Evolutionary conservation across 192 early-diverging fungal species (phyloP).

Genomic region (Coemansia sp.): DNA sequence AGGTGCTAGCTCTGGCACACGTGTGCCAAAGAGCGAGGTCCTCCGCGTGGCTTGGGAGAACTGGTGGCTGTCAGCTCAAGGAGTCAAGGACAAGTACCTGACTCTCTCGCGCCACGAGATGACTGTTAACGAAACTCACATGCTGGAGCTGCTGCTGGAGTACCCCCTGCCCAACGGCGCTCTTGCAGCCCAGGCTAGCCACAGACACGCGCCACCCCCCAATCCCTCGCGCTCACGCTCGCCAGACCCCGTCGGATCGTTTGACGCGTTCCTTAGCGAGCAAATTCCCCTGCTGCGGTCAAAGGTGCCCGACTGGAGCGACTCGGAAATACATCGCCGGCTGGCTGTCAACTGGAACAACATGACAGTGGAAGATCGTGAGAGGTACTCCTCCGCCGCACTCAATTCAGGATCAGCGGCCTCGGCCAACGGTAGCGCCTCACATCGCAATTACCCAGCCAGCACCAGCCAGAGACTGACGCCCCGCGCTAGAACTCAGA

Average conservation of each 20-base stretch:
- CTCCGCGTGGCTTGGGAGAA: slow-evolving; percentile 43
- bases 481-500: slow-evolving; percentile 18
- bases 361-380: slow-evolving; percentile 34
- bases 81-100: slow-evolving; percentile 47
- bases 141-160: slow-evolving; percentile 48
- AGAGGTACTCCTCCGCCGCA: slow-evolving; percentile 21
- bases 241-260: slow-evolving; percentile 27
- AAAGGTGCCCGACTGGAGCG: slow-evolving; percentile 53
- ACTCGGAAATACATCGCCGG: slow-evolving; percentile 41
- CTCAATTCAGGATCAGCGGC: neutral
- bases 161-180: slow-evolving; percentile 45
- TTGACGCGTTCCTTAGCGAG: slow-evolving; percentile 41
- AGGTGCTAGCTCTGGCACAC: neutral
- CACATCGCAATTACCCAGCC: slow-evolving; percentile 2
- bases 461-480: slow-evolving; percentile 17
- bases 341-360: slow-evolving; percentile 48
- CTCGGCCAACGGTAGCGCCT: neutral
- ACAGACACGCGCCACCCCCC: neutral
- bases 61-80: slow-evolving; percentile 50
- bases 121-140: slow-evolving; percentile 39
- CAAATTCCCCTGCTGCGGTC: slow-evolving; percentile 45
- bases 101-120: slow-evolving; percentile 45
- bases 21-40: slow-evolving; percentile 30
- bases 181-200: slow-evolving; percentile 16
- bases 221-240: slow-evolving; percentile 17